Percentiles rank a stretch among this genome's conserved stretches.
These are phyloP conservation scores for Rhododendron williamsianum DNA, from an alignment of 148 eudicot genomes.

Conservation along the genomic window DNA sequence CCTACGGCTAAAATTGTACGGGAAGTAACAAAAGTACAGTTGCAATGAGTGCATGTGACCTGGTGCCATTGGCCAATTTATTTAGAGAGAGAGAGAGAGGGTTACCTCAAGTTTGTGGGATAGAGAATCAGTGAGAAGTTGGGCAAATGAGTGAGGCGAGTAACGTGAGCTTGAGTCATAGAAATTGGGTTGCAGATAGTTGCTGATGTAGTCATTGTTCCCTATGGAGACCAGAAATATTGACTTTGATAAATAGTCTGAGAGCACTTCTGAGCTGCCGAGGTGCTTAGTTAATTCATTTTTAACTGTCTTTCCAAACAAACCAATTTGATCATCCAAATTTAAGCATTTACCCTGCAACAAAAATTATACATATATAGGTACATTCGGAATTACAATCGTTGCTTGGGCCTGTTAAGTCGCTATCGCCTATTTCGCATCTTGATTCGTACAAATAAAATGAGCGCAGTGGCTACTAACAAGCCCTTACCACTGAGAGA, in stretches of 20 bases:
- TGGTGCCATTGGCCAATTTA: no score
- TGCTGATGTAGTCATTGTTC: constrained; percentile 6
- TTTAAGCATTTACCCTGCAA: constrained; percentile 58
- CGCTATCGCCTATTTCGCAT: background rate
- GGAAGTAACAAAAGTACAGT: no score
- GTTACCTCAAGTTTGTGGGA: constrained; percentile 10
- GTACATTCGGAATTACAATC: background rate
- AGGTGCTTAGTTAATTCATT: constrained; percentile 17
- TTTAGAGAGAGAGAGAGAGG: no score
- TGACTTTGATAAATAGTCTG: constrained; percentile 5
- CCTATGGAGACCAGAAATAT: background rate
- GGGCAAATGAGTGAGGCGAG: constrained; percentile 1
- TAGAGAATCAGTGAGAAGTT: background rate
- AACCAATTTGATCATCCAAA: constrained; percentile 41
- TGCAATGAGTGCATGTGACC: no score
- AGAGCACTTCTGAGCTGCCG: constrained; percentile 7
- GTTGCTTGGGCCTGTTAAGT: no score
- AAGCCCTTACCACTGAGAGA: no score
- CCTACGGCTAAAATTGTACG: no score
- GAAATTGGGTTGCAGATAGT: constrained; percentile 19
- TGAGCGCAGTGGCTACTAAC: no score
- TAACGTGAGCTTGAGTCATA: constrained; percentile 18
- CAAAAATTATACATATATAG: background rate
- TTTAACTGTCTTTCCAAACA: constrained; percentile 38
- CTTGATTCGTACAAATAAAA: no score